Base-by-base conservation (phyloP, 805 yeast species). In the Middelhovenomyces tepae region DNA sequence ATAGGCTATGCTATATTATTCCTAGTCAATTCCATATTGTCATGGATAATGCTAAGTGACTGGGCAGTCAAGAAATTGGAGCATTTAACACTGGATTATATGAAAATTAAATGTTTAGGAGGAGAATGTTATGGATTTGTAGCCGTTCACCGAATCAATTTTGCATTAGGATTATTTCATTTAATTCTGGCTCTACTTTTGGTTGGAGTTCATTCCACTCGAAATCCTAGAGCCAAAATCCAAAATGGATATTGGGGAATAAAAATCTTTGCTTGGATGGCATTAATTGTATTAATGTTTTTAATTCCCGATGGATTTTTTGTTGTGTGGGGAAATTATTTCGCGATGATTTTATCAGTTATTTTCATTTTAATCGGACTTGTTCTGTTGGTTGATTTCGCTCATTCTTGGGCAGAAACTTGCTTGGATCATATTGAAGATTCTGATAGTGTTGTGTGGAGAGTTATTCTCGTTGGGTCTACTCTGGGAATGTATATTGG, bases 341-440 rank as follows among this genome's bases (percentile, higher is more conserved):
- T 91, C 27, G 85, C 96, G 4, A 79, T 87, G 19, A 59, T 85
- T 4, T 78, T 85, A 47, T 84, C 95, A 27, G 80, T 89, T 2
- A 51, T 86, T 4, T 91, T 91, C 59, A 71, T 89, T 22, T 76
- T 91, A 10, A 83, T 91, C 40, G 98, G 98, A 1, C 68, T 91
- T 37, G 80, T 93, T 9, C 64, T 91, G 31, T 63, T 91, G 31
- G 96, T 91, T 20, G 98, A 91, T 57, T 91, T 85, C 66, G 97
- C 98, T 3, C 97, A 91, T 57, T 89, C 89, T 46, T 91, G 96
- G 95, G 96, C 97, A 0, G 99, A 91, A 49, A 82, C 81, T 5
- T 91, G 98, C 56, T 69, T 91, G 34, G 86, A 79, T 44, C 82
- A 85, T 47, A 84, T 91, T 26, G 97, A 91, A 53, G 75, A 78